phyloP scores from a whole-genome alignment of 441 rosid genomes.

The Erysimum cheiri region DNA sequence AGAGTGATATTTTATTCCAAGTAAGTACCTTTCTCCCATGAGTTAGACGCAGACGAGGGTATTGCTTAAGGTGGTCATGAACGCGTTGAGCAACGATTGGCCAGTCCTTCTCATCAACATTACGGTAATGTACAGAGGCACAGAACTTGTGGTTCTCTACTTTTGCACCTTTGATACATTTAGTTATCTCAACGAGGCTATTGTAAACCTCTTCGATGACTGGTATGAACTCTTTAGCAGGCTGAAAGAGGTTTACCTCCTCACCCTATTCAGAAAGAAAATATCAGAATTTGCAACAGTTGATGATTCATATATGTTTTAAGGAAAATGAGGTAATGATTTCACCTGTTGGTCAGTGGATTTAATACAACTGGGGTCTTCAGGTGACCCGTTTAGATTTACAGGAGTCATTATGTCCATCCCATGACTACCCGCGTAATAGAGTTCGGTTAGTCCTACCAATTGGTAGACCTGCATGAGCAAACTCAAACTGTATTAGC shows the following conservation, averaged over 20 bases:
- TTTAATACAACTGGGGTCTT: conserved; percentile 57
- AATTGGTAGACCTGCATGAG: conserved; percentile 72
- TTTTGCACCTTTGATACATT: conserved; percentile 74
- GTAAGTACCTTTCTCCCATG: conserved; percentile 91
- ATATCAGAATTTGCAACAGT: background rate
- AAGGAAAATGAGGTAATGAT: background rate
- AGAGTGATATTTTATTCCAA: background rate
- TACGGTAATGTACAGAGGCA: conserved; percentile 94
- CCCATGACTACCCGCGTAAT: conserved; percentile 98
- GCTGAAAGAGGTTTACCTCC: conserved; percentile 81
- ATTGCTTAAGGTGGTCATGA: conserved; percentile 76
- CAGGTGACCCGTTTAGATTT: conserved; percentile 48
- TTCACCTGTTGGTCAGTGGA: conserved; percentile 71
- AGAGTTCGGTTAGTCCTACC: conserved; percentile 92
- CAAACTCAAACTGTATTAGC: conserved; percentile 30
- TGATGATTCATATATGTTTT: background rate
- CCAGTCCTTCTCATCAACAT: conserved; percentile 95
- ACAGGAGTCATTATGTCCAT: conserved; percentile 94
- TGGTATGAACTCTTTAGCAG: conserved; percentile 85
- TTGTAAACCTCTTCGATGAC: conserved; percentile 88
- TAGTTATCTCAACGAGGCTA: conserved; percentile 78
- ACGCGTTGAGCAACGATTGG: conserved; percentile 81
- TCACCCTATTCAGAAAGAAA: conserved; percentile 56
- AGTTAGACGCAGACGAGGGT: conserved; percentile 82
- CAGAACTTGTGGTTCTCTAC: conserved; percentile 98